Evolutionary conservation across 768 basidiomycete genomes (phyloP).

Genomic region (Lentinus brumalis): DNA sequence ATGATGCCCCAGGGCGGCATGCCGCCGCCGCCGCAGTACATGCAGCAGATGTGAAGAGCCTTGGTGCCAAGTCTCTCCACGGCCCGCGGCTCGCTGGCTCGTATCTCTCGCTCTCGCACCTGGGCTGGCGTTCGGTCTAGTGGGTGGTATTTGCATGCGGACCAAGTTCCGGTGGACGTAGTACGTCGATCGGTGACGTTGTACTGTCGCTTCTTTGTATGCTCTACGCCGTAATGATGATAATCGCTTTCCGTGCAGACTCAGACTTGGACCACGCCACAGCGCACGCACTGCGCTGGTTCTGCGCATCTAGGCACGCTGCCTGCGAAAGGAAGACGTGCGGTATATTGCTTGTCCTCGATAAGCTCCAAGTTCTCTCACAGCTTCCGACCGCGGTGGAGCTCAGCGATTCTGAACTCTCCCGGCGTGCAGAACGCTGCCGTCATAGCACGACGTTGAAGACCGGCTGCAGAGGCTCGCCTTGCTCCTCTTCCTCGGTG

Average conservation of each 20-base stretch:
- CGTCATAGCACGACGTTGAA: background rate
- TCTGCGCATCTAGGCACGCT: background rate
- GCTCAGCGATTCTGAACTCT: no score
- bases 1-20: slow-evolving; percentile 18
- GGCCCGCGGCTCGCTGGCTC: background rate
- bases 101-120: background rate
- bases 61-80: background rate
- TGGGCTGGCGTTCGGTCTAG: background rate
- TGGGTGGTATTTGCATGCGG: background rate
- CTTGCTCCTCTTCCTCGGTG: background rate
- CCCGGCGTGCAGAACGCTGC: background rate
- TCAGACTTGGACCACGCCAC: background rate
- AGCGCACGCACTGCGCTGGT: background rate
- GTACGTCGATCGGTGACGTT: slow-evolving; percentile 18
- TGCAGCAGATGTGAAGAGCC: slow-evolving; percentile 10
- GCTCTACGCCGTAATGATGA: slow-evolving; percentile 7
- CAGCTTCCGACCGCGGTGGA: no score
- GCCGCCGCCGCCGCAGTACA: slow-evolving; percentile 16
- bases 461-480: background rate
- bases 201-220: background rate
- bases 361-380: background rate
- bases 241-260: background rate
- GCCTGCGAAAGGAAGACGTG: background rate
- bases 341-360: background rate
- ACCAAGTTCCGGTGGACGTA: slow-evolving; percentile 4